Evolutionary conservation across 495 filamentous ascomycete genomes (phyloP), one percentile per base, ranked within the genome.

Genomic region (Apiosordaria backusii): DNA sequence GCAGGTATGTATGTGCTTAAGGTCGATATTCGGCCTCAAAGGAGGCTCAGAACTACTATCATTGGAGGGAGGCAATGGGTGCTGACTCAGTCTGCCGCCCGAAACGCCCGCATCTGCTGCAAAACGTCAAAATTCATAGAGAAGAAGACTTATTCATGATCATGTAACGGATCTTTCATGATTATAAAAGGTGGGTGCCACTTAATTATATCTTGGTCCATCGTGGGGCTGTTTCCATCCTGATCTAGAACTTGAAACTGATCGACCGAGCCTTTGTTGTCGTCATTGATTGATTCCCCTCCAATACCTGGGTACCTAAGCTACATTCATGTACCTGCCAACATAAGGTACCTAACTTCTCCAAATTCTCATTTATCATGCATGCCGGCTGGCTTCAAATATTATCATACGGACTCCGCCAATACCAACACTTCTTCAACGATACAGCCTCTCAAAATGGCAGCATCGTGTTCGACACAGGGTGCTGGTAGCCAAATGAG

Each of bases 401-500:
- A 45, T 13, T 45, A 45, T 45, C 35, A 45, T 7, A 9, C 35
- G 10, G 35, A 45, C 35, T 15, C 35, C 35, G 10, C 35, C 35
- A 13, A 45, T 45, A 45, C 35, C 35, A 15, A 45, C 35, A 13
- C 35, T 45, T 45, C 10, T 7, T 45, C 35, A 45, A 45, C 13
- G 35, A 45, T 45, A 45, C 35, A 7, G 52, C 52, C 52, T 7
- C 18, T 23, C 40, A 66, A 52, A 58, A 71, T 60, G 40, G 71
- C 71, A 66, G 53, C 71, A 15, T 50, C 67, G n/a, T 63, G 66
- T 60, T 61, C 70, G 35, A 67, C 67, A 10, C 67, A 71, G 58
- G 60, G 64, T 35, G 22, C 63, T 21, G 61, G 70, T 29, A 70
- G 69, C 70, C 67, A 67, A 15, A 69, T 75, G 72, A 71, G 77